Base-by-base conservation (phyloP, 2,329 filamentous ascomycete species). In the Gaeumannomyces sp. region DNA sequence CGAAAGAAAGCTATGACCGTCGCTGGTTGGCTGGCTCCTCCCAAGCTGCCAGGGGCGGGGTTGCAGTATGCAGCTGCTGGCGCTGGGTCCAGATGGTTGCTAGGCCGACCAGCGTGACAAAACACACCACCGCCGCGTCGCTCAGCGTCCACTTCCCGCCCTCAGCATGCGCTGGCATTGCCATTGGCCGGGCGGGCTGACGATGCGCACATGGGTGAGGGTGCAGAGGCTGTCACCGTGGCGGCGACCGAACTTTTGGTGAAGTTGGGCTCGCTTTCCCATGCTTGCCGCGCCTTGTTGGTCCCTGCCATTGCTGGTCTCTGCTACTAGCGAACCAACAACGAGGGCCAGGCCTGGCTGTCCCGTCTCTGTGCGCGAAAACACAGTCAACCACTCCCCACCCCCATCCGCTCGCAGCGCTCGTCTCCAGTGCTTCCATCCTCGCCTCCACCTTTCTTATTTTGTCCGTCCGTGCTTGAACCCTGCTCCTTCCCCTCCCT, bases 401-500 rank as follows among this genome's bases (percentile, higher is more conserved):
- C 45, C 45, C 45, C 33, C 33, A 35, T 35, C 33, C n/a, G n/a
- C n/a, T n/a, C n/a, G n/a, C n/a, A n/a, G n/a, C 45, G 22, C 45
- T 11, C 61, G 33, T 33, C 27, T 38, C 38, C 31, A 29, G 27
- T 56, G 25, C 33, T 31, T 27, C 27, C 35, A 11, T 16, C 10
- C 38, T 62, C 45, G 50, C 19, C 45, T 29, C 50, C 56, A 29
- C 50, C 61, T 45, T 45, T 31, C 45, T 22, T 62, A 27, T 57
- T 56, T 62, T 19, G 33, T 56, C 28, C 8, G 22, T 57, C 29
- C 61, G 28, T 56, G 29, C 38, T 62, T 45, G 45, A 28, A 27
- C 61, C 61, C 27, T 62, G 61, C 61, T 25, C 56, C 57, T 16
- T 16, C 57, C 56, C 45, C 61, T 50, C 27, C 38, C 33, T 53